Base-by-base conservation (phyloP, 1,139 yeast genomes). In the Kluyveromyces sp. region DNA sequence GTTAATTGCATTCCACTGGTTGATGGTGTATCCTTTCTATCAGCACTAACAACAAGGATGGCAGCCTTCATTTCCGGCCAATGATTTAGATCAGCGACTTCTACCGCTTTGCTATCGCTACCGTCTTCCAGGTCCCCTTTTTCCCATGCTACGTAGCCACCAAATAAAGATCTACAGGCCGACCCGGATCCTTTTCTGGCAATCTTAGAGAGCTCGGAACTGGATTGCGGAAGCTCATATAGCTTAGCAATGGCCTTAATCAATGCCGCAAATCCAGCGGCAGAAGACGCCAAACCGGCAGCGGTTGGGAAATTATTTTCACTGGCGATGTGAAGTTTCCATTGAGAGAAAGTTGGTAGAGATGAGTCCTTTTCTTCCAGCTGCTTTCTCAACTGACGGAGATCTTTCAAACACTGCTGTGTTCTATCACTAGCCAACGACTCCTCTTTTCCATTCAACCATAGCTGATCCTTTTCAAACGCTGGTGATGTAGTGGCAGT, bases 91-190 rank as follows among this genome's bases (percentile, higher is more conserved):
- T 94, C 83, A 3, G 96, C 95, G 39, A 92, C 77, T 67, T 87
- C 88, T 28, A 87, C 94, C 1, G 99, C 98, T 59, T 80, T 80
- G 17, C 96, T 88, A 66, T 92, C 98, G 40, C 76, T 71, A 7
- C 98, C 98, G 57, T 87, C 82, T 0, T 53, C 68, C 46, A 61
- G 51, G 2, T 56, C 52, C 44, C 99, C 99, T 96, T 88, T 89
- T 65, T 92, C 96, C 99, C 99, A 92, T 3, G 97, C 97, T 13
- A 92, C 98, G 62, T 80, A 92, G 6, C 99, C 99, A 39, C 98
- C 98, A 65, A 86, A 87, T 47, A 92, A 71, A 11, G 97, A 92
- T 64, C 99, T 77, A 66, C 98, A 92, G 8, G 98, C 98, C 12
- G 96, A 87, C 2, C 98, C 99, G 13, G 96, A 87, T 17, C 99